Conservation (phyloP, 305 asterid genomes). For the Coffea humblotiana region DNA sequence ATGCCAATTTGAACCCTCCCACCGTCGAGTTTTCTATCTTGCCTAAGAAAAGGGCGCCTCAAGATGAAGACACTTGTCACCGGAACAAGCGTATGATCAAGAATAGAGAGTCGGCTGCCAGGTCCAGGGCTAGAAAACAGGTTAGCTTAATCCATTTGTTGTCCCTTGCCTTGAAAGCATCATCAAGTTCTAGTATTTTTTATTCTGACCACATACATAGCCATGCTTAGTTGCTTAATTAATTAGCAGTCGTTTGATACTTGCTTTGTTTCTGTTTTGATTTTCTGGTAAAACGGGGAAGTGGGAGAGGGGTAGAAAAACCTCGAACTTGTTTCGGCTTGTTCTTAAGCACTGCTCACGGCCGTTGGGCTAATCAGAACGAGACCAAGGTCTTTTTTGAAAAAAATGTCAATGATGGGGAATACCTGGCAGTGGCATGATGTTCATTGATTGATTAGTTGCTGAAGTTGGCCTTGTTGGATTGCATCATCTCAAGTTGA, state of each 20-base stretch:
- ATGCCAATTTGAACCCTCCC: not conserved
- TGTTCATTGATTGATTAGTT: not conserved
- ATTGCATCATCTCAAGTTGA: not conserved
- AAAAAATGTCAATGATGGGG: not conserved
- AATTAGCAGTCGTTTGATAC: too few species aligned
- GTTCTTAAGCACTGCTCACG: not conserved
- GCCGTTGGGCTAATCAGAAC: not conserved
- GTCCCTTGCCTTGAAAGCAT: not conserved
- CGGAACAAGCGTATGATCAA: constrained; percentile 16
- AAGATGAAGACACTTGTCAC: not conserved
- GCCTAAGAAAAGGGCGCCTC: constrained; percentile 5
- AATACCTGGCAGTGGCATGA: not conserved
- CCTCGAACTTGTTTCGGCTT: not conserved
- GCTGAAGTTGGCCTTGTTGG: not conserved
- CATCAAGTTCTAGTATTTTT: not conserved
- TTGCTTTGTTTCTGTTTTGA: too few species aligned
- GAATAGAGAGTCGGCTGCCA: constrained; percentile 32
- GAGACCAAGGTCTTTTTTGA: not conserved
- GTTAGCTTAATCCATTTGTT: not conserved
- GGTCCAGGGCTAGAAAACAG: constrained; percentile 33
- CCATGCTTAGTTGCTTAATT: not conserved
- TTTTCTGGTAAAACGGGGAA: too few species aligned
- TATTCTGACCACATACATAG: not conserved
- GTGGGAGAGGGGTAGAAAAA: too few species aligned
- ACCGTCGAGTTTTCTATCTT: not conserved